A percentile compares a stretch with the other conserved stretches of the same genome.
Evolutionary conservation across 1,284 basidiomycete species (phyloP).

Genomic region (Naganishia liquefaciens): DNA sequence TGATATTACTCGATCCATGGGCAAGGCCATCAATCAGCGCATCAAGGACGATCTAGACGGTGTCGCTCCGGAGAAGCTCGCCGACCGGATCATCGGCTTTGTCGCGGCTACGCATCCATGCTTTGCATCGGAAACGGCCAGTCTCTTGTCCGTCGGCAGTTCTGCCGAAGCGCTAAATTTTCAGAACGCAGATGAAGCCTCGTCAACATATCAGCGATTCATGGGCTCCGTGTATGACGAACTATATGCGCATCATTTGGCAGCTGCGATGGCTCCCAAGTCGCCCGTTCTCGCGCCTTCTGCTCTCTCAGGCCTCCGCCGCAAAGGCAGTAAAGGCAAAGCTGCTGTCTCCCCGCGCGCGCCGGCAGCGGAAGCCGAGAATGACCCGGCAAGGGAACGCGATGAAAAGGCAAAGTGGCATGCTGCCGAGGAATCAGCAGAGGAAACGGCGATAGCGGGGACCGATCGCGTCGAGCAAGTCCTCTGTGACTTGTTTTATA

Average conservation of each 20-base stretch:
- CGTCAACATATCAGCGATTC: slow-evolving; percentile 70
- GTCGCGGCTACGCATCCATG: slow-evolving; percentile 39
- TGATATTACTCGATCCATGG: slow-evolving; percentile 64
- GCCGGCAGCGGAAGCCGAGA: slow-evolving; percentile 46
- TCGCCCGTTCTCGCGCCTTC: slow-evolving; percentile 18
- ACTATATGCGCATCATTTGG: slow-evolving; percentile 48
- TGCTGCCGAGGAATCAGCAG: slow-evolving; percentile 51
- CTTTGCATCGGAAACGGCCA: slow-evolving; percentile 13
- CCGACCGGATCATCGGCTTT: slow-evolving; percentile 61
- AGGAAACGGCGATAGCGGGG: slow-evolving; percentile 52
- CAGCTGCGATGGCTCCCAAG: not conserved
- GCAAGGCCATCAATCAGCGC: slow-evolving; percentile 62
- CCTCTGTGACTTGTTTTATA: slow-evolving; percentile 71
- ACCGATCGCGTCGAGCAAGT: slow-evolving; percentile 72
- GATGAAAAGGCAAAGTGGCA: slow-evolving; percentile 39
- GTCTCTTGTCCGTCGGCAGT: slow-evolving; percentile 12
- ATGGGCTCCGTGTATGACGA: slow-evolving; percentile 65
- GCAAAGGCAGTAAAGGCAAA: slow-evolving; percentile 36
- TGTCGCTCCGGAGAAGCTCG: slow-evolving; percentile 62
- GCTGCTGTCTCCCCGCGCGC: slow-evolving; percentile 37
- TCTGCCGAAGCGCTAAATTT: slow-evolving; percentile 37
- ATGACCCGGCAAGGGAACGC: slow-evolving; percentile 37
- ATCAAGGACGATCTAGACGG: slow-evolving; percentile 60
- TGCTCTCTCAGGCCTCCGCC: slow-evolving; percentile 18
- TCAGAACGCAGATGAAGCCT: slow-evolving; percentile 51